Base-by-base conservation (phyloP, 1,139 yeast genomes). In the Pichia sp. region DNA sequence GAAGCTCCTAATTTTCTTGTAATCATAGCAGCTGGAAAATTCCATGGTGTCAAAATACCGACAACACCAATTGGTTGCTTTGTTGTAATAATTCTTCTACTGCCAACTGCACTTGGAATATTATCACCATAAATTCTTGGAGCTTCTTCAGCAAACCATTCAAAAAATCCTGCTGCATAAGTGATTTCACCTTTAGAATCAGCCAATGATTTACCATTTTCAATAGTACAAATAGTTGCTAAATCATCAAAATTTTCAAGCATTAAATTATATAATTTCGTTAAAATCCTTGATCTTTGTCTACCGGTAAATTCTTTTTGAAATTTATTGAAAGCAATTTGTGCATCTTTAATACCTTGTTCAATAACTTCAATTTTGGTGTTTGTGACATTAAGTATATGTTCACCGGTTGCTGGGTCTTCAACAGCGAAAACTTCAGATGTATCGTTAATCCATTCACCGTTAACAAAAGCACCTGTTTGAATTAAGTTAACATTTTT, bases 1-100 rank as follows among this genome's bases (percentile, higher is more conserved):
- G 96, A 96, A 31, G 97, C 96, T 31, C 89, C 97, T 40, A 85
- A 76, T 64, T 92, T 92, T 59, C 97, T 76, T 4, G 97, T 80
- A 52, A 90, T 87, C 97, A 92, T 90, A 6, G 97, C 95, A 44
- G 82, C 73, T 23, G 98, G 97, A 69, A 92, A 92, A 65, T 92
- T 92, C 97, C 97, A 92, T 24, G 97, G 97, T 6, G 97, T 87
- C 56, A 92, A 72, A 49, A 90, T 78, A 35, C 95, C 96, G 58
- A 94, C 87, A 3, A 87, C 96, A 30, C 97, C 97, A 46, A 90
- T 74, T 26, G 96, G 95, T 62, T 85, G 94, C 59, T 81, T 82
- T 48, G 78, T 57, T 2, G 95, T 78, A 51, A 81, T 65, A 41
- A 85, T 83, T 58, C 89, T 73, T 59, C 74, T 78, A 28, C 68